Evolutionary conservation across 306 rosid species (phyloP), one percentile per base, ranked within the genome.

Genomic region (Inga oerstediana): DNA sequence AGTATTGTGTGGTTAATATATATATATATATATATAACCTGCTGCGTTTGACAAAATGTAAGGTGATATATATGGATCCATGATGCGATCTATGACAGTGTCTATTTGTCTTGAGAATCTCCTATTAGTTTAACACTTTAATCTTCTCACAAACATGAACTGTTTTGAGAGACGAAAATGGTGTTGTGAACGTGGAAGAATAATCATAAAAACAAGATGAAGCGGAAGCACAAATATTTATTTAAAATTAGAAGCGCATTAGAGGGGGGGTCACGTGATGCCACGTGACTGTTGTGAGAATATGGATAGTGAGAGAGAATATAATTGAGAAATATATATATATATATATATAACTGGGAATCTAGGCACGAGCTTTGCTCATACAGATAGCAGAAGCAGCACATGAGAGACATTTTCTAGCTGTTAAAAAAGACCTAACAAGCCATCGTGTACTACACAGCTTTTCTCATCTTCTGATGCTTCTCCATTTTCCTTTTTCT

Each of bases 321-420:
- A 30, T 32, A 70, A 45, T 32, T 5, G 44, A 83, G 89, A 54
- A 7, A 17, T 61, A 16, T 49, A 77, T 9, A 24, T 84, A 81
- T 34, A 81, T 24, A 71, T 83, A 67, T 79, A 14, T 16, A 37
- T 68, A 27, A 45, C 5, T 61, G 41, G 82, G 91, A 86, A 82
- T 87, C 93, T 84, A 34, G 13, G 89, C 89, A 90, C 85, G 80
- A 82, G 89, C 81, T 61, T 11, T 51, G 12, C 43, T 71, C 79
- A 87, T 20, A 59, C 72, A 88, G 49, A 84, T 54, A 85, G 77
- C 81, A 67, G 71, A 37, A 22, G 77, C 13, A 9, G 82, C 80
- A 81, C 69, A 71, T 54, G 82, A 81, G 79, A 44, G 61, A 8
- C 44, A 67, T 52, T 45, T 43, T 20, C 13, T 48, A 52, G 78